phyloP scores from a whole-genome alignment of 306 rosid genomes.

The Quercus glauca region DNA sequence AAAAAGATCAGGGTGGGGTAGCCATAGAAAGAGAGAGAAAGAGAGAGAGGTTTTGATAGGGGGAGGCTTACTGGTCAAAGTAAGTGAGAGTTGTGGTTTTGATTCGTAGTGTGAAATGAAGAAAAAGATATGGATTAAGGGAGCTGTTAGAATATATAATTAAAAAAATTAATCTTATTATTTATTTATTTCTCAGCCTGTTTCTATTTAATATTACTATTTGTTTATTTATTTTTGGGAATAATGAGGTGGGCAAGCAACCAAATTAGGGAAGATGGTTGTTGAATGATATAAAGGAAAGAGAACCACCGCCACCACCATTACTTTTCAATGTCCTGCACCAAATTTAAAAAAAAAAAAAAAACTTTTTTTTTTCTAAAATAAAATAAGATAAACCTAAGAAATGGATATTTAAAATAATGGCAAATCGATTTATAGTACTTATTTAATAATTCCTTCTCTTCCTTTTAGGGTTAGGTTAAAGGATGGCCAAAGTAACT shows the following conservation, averaged over 20 bases:
- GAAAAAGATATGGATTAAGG: slow-evolving; percentile 16
- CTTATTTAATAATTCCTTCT: background rate
- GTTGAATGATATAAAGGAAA: slow-evolving; percentile 48
- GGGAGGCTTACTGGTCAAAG: slow-evolving; percentile 41
- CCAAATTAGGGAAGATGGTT: slow-evolving; percentile 51
- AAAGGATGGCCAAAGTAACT: background rate
- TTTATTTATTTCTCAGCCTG: background rate
- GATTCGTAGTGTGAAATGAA: slow-evolving; percentile 37
- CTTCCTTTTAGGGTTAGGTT: slow-evolving; percentile 24
- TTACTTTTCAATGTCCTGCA: slow-evolving; percentile 22
- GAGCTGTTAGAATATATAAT: background rate
- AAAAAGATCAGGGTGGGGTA: slow-evolving; percentile 62
- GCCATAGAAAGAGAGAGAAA: slow-evolving; percentile 21
- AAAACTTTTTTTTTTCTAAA: too few species aligned
- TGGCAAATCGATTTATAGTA: background rate
- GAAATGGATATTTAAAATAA: background rate
- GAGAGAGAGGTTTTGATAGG: slow-evolving; percentile 9
- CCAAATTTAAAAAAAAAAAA: background rate
- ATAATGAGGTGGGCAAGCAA: slow-evolving; percentile 63
- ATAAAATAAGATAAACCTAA: background rate
- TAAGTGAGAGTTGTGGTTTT: slow-evolving; percentile 44
- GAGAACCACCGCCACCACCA: slow-evolving; percentile 33
- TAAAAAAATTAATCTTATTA: background rate
- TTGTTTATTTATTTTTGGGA: slow-evolving; percentile 2
- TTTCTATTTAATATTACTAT: background rate